Base-by-base conservation (phyloP, 2,329 filamentous ascomycete species). In the Colletotrichum gigasporum region DNA sequence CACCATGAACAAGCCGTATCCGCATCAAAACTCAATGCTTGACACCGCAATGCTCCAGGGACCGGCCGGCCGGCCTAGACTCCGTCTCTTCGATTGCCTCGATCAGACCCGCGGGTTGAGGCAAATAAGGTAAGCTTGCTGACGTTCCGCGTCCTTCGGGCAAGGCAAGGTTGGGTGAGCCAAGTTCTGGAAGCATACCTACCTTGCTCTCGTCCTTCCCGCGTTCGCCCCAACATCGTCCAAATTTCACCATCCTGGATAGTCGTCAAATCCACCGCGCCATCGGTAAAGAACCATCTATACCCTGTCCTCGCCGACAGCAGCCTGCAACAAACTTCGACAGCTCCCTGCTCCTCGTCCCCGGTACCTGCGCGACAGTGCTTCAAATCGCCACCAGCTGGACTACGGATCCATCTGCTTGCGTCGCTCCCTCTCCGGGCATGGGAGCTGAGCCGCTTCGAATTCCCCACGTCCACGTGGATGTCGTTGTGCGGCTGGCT, bases 401-500 rank as follows among this genome's bases (percentile, higher is more conserved):
- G 22, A 61, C 26, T 42, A 50, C 61, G 14, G 42, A 34, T 20
- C 41, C 41, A 48, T 61, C 56, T 48, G 54, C 30, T 52, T 39
- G 54, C 39, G 14, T 37, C 53, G 47, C 24, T 16, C 24, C 26
- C 10, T 45, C 24, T 28, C 24, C 20, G 20, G n/a, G 4, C 47
- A 37, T 37, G 42, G 28, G 11, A 22, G 6, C 16, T 50, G 34
- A 61, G 42, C 56, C 56, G 30, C 50, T 37, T 44, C 26, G 48
- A 20, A 26, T 18, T 55, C 32, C 42, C 48, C 45, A 59, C 22
- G 24, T 48, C 54, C 61, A 64, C 48, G 41, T 61, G 47, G 47
- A 24, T 9, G 10, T 48, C 34, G 32, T 53, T 53, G 47, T 52
- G 55, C 41, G 37, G 37, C 39, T 52, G 44, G 16, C 35, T 32